phyloP scores from a whole-genome alignment of 192 early-diverging fungal species.

The Podila epicladia region DNA sequence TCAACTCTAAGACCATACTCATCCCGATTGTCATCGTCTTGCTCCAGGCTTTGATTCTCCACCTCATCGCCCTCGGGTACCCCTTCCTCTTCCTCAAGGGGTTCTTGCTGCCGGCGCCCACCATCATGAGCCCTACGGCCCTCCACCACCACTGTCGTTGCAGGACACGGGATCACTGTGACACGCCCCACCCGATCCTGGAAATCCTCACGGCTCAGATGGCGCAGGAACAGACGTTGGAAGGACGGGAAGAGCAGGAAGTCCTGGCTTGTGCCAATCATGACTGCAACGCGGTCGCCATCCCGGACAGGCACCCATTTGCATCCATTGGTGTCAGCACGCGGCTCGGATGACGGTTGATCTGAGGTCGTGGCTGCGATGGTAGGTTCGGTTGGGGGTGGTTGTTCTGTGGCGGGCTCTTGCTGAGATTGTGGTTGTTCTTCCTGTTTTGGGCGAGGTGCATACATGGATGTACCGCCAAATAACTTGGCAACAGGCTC shows the following conservation, averaged over 20 bases:
- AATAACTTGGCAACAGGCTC: constrained; percentile 22
- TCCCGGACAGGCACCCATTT: constrained; percentile 25
- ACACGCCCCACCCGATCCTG: constrained; percentile 24
- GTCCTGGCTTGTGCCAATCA: constrained; percentile 45
- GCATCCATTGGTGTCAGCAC: constrained; percentile 27
- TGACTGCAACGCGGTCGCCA: constrained; percentile 40
- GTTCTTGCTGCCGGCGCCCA: background rate
- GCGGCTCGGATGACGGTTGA: background rate
- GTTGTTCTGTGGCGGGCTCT: background rate
- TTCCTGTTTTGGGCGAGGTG: background rate
- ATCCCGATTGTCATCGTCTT: background rate
- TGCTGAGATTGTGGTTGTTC: background rate
- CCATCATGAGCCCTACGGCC: background rate
- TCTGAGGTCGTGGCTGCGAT: background rate
- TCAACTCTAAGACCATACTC: background rate
- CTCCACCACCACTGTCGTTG: constrained; percentile 5
- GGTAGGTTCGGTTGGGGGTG: background rate
- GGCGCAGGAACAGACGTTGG: constrained; percentile 37
- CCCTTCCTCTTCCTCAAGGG: background rate
- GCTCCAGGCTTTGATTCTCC: background rate
- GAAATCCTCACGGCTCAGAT: constrained; percentile 44
- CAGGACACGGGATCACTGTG: constrained; percentile 22
- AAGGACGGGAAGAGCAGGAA: constrained; percentile 47
- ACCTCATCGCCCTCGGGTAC: background rate
- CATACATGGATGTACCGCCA: constrained; percentile 31